Conservation (phyloP, 768 basidiomycete species). For the Hypholoma sublateritium region DNA sequence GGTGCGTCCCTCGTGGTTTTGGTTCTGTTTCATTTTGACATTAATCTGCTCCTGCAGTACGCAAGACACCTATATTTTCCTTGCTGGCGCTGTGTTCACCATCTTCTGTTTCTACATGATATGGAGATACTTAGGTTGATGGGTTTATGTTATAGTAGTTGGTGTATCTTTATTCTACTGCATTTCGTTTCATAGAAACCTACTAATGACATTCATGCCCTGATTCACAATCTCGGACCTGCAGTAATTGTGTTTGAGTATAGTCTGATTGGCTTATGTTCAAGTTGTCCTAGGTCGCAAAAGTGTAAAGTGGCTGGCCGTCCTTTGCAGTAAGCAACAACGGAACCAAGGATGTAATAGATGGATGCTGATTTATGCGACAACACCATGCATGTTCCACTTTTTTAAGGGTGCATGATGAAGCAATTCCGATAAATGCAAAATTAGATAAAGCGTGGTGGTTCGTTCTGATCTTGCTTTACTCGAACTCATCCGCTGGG, state of each 20-base stretch:
- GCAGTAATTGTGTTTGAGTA: not conserved
- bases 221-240: not conserved
- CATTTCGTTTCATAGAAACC: not conserved
- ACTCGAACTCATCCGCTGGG: too few species aligned
- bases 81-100: constrained; percentile 81
- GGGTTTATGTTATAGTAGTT: not conserved
- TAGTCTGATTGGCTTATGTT: too few species aligned
- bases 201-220: not conserved
- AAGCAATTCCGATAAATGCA: too few species aligned
- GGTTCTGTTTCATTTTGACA: not conserved
- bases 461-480: too few species aligned
- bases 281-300: too few species aligned
- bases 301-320: too few species aligned
- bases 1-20: constrained; percentile 47
- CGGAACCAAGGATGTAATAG: too few species aligned
- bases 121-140: constrained; percentile 81
- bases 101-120: constrained; percentile 94
- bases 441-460: too few species aligned
- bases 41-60: constrained; percentile 49
- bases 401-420: too few species aligned
- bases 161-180: constrained; percentile 7
- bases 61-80: constrained; percentile 94
- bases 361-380: too few species aligned
- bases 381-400: too few species aligned
- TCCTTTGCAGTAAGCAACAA: too few species aligned